These are phyloP conservation scores for Mycosphaerella arachidis DNA, from an alignment of 2,329 filamentous ascomycete species.

Conservation along the genomic window DNA sequence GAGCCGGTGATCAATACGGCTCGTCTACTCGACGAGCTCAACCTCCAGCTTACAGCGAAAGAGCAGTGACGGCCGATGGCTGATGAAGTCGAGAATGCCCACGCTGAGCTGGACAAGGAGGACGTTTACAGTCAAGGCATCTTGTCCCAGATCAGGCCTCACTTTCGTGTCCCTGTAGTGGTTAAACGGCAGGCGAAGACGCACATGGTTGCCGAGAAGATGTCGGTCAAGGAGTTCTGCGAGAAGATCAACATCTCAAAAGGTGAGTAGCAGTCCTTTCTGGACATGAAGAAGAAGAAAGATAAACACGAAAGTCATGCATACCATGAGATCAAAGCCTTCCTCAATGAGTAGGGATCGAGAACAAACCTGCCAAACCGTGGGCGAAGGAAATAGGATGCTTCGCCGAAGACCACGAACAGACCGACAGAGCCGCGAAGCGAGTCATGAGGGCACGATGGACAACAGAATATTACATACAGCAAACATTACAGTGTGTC, in stretches of 20 bases:
- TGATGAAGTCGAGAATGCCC: background rate
- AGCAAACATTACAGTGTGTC: too few relatives aligned
- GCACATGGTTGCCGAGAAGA: background rate
- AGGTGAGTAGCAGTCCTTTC: background rate
- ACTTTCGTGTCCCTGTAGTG: background rate
- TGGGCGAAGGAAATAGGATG: background rate
- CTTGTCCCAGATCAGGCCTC: background rate
- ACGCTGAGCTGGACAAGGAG: background rate
- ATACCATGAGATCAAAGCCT: background rate
- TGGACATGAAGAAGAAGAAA: background rate
- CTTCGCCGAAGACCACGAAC: background rate
- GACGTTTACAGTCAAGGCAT: background rate
- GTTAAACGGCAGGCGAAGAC: background rate
- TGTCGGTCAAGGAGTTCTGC: background rate
- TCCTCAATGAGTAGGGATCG: background rate
- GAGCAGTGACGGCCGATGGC: background rate
- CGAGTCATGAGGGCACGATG: background rate
- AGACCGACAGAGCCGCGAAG: background rate
- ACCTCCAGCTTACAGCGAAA: background rate
- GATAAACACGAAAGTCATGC: background rate
- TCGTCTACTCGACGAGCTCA: background rate
- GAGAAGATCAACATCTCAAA: background rate
- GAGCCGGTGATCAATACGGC: background rate
- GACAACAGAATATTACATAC: too few relatives aligned
- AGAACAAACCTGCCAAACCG: background rate